Base-by-base conservation (phyloP, 1,284 basidiomycete genomes). In the Irpex rosettiformis region DNA sequence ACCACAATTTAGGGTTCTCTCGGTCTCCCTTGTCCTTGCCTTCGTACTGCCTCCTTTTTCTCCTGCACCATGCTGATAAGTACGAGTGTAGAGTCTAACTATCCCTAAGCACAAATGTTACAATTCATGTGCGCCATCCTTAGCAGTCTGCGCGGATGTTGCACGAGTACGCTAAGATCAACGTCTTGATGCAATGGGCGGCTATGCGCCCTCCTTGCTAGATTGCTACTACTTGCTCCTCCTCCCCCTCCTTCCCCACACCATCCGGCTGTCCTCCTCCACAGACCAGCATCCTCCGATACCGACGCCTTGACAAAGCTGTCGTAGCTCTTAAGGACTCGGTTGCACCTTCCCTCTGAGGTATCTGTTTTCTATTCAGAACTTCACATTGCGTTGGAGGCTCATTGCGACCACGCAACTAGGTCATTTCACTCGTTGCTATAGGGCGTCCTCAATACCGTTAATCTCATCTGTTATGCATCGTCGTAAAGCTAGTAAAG, bases 401-500 rank as follows among this genome's bases (percentile, higher is more conserved):
- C 18, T 45, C n/a, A 2, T 45, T 7, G 13, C 43, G 43, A 45
- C 43, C 21, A 37, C 16, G 33, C 33, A n/a, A 7, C 21, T 7
- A 51, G 22, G 25, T 18, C 48, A 51, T 18, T 28, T 27, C 25
- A 28, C 21, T 28, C 48, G 27, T 51, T 51, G 22, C 25, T 25
- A 51, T 22, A 51, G 27, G 27, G 7, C 10, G 48, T 27, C 48
- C 22, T 28, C 18, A 22, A 24, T 16, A 25, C 13, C 48, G 3
- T 16, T 13, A 16, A 13, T 11, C 22, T 51, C 24, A 10, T 33
- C 37, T 16, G 57, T 52, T 29, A 66, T 73, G 56, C 73, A 73
- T 55, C 65, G 70, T 47, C 66, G 73, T 45, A 73, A 72, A 65
- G 67, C 72, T 18, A 75, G 73, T 64, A 70, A 61, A 48, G 73